phyloP scores from a whole-genome alignment of 805 yeast genomes.

The Wickerhamomyces xylosicus region DNA sequence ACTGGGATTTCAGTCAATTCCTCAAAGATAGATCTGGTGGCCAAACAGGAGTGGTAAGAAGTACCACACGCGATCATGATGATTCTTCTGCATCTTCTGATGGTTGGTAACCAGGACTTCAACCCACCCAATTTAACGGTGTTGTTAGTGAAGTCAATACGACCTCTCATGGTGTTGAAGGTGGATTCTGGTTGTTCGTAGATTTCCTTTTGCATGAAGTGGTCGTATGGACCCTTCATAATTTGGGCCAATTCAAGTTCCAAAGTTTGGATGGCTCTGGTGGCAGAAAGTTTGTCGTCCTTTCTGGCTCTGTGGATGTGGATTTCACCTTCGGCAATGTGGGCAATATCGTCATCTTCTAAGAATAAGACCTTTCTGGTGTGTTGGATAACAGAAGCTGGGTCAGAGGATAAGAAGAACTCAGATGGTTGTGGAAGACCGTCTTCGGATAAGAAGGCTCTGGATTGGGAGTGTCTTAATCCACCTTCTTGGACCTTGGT shows the following conservation, averaged over 20 bases:
- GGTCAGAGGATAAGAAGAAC: constrained; percentile 93
- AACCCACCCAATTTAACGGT: constrained; percentile 84
- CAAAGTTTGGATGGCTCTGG: constrained; percentile 90
- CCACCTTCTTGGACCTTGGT: constrained; percentile 21
- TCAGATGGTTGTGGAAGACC: constrained; percentile 91
- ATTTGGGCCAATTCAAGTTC: constrained; percentile 96
- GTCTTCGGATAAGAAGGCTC: constrained; percentile 94
- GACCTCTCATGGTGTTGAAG: constrained; percentile 98
- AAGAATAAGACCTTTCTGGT: constrained; percentile 93
- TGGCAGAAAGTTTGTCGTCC: constrained; percentile 81
- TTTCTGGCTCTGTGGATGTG: constrained; percentile 95
- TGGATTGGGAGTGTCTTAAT: constrained; percentile 83
- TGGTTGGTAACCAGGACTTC: constrained; percentile 71
- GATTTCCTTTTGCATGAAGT: constrained; percentile 98
- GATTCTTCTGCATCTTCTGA: constrained; percentile 89
- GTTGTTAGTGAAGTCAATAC: constrained; percentile 81
- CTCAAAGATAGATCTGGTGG: constrained; percentile 92
- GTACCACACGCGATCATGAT: constrained; percentile 99
- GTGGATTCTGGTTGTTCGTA: constrained; percentile 98
- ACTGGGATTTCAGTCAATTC: constrained; percentile 95
- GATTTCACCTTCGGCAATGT: constrained; percentile 93
- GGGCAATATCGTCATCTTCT: constrained; percentile 98
- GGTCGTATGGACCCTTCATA: constrained; percentile 94
- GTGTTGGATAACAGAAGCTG: constrained; percentile 92
- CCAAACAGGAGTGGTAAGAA: constrained; percentile 95